Base-by-base conservation (phyloP, 1,284 basidiomycete species). In the Porogramme epimiltina region DNA sequence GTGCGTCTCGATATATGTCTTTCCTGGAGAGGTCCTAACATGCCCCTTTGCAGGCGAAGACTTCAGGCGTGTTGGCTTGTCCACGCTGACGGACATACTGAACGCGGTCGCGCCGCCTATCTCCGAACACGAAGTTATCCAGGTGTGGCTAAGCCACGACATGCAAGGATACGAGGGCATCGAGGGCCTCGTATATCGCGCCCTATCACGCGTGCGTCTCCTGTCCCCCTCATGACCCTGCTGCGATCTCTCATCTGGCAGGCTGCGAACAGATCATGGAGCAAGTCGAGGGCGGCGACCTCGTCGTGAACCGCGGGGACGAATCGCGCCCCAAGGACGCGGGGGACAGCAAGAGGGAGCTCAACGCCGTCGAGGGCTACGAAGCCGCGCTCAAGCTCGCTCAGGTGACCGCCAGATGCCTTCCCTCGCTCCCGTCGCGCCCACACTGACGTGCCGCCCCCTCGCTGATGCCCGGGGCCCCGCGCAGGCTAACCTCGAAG, bases 31-130 rank as follows among this genome's bases (percentile, higher is more conserved):
- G 34, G 33, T 40, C 44, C 24, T 11, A 2, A 42, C 15, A 52
- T 45, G 23, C 42, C 15, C 13, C 19, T 8, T 16, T 51, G 26
- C 63, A 95, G 93, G 93, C 45, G 81, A 93, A 66, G 94, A 95
- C 64, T 86, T 96, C 62, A 89, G 87, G 65, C 82, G 86, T 41
- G 89, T 91, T 26, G 93, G 93, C 23, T 72, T 94, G 54, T 94
- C 91, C 6, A 94, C 93, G 0, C 72, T 97, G 23, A 92, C 85
- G 3, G 95, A 96, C 52, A 85, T 99, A 49, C 74, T 99, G 56
- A 97, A 98, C 67, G 95, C 90, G 16, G 96, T 99, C 45, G 97
- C 96, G 0, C 97, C 97, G 23, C 97, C 97, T 3, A 98, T 99
- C 62, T 91, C 95, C 13, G 94, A 95, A 62, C 96, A 99, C 68